These are phyloP conservation scores for Aegilops bicornis DNA, from an alignment of 176 grass and related monocot species.

Conservation along the genomic window DNA sequence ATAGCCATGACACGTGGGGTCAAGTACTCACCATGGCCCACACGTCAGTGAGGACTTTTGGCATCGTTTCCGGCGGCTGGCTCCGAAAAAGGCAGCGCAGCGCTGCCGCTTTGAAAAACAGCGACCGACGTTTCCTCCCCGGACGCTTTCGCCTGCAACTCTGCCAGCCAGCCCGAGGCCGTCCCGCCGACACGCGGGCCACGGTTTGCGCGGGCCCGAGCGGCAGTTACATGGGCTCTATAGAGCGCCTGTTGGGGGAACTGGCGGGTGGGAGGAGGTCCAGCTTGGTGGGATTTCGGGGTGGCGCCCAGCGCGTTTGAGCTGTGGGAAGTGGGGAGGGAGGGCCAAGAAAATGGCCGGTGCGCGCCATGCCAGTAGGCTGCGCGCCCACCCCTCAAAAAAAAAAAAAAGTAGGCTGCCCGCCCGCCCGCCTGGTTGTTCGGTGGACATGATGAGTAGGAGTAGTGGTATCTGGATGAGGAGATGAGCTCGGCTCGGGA, in stretches of 20 bases:
- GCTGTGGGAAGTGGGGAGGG: slow-evolving; percentile 26
- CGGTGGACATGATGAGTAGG: background rate
- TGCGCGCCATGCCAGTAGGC: background rate
- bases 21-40: background rate
- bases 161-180: no score
- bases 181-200: background rate
- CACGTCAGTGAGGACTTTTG: background rate
- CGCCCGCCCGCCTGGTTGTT: background rate
- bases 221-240: background rate
- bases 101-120: background rate
- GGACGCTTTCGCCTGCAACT: background rate
- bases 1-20: background rate
- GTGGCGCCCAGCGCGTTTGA: slow-evolving; percentile 38
- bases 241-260: background rate
- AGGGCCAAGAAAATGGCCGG: background rate
- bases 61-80: background rate
- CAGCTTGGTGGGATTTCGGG: background rate
- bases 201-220: rapidly evolving
- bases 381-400: no score
- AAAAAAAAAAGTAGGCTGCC: no score
- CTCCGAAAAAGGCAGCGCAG: background rate
- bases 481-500: slow-evolving; percentile 9
- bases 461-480: background rate
- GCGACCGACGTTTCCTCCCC: background rate
- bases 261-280: no score